Conservation (phyloP, 2,329 filamentous ascomycete genomes). For the Neoscytalidium dimidiatum region DNA sequence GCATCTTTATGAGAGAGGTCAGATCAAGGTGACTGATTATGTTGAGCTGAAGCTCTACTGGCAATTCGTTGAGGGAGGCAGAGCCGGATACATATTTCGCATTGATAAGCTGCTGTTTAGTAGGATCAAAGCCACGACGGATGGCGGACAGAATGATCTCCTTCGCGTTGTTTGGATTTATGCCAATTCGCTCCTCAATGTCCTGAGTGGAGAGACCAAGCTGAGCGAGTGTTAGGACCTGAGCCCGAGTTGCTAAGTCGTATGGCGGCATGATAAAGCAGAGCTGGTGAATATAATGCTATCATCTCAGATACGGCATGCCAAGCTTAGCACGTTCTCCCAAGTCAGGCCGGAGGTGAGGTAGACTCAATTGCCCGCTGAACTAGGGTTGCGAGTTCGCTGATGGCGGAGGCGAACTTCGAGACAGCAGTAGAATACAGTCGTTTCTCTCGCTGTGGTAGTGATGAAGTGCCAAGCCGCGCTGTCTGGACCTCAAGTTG, state of each 20-base stretch:
- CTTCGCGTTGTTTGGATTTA: not conserved
- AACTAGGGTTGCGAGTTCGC: too few relatives aligned
- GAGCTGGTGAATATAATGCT: not conserved
- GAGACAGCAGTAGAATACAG: too few relatives aligned
- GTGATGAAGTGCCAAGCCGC: too few relatives aligned
- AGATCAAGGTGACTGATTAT: not conserved
- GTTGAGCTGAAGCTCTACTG: not conserved
- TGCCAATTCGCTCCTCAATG: not conserved
- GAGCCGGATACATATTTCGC: not conserved
- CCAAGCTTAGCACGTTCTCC: too few relatives aligned
- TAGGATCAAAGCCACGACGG: not conserved
- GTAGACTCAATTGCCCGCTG: too few relatives aligned
- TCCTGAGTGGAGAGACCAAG: not conserved
- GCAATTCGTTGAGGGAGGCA: not conserved
- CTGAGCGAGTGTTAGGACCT: not conserved
- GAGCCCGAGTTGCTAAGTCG: not conserved
- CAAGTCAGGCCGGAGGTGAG: too few relatives aligned
- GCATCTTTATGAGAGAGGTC: not conserved
- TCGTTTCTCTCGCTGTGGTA: too few relatives aligned
- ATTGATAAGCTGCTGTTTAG: not conserved
- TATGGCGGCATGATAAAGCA: not conserved
- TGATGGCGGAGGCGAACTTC: too few relatives aligned
- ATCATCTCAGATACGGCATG: too few relatives aligned
- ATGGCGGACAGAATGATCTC: not conserved
- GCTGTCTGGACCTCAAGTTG: too few relatives aligned